These are phyloP conservation scores for Neofusicoccum laricinum DNA, from an alignment of 2,329 filamentous ascomycete species.

Conservation along the genomic window DNA sequence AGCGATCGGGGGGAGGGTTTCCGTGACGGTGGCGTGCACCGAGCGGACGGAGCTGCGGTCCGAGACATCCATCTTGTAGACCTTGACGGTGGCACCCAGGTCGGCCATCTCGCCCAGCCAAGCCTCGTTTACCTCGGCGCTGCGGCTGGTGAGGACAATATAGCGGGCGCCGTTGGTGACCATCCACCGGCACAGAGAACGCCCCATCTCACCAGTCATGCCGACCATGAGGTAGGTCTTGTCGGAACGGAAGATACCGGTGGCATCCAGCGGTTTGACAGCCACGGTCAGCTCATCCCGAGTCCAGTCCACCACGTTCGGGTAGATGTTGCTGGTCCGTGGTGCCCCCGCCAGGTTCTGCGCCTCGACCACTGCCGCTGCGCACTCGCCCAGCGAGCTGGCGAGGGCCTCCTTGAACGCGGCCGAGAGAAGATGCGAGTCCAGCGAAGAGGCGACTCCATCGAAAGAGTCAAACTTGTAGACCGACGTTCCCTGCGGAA, in stretches of 20 bases:
- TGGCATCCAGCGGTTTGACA: background rate
- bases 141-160: constrained; percentile 38
- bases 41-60: background rate
- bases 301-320: background rate
- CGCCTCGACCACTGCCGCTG: background rate
- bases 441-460: background rate
- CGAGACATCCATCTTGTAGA: constrained; percentile 17
- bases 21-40: constrained; percentile 2
- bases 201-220: constrained; percentile 23
- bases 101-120: constrained; percentile 25
- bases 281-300: background rate
- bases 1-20: constrained; percentile 17
- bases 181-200: constrained; percentile 25
- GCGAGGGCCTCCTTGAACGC: background rate
- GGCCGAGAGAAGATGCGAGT: background rate
- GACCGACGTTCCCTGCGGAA: background rate
- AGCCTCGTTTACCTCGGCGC: constrained; percentile 30
- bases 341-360: background rate
- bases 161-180: constrained; percentile 23
- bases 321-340: background rate
- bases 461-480: background rate
- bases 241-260: constrained; percentile 12
- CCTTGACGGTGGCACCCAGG: constrained; percentile 12
- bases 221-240: constrained; percentile 25
- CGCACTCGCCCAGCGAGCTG: background rate